Conservation (phyloP, 2,329 filamentous ascomycete genomes). For the Cadophora luteo-olivacea region DNA sequence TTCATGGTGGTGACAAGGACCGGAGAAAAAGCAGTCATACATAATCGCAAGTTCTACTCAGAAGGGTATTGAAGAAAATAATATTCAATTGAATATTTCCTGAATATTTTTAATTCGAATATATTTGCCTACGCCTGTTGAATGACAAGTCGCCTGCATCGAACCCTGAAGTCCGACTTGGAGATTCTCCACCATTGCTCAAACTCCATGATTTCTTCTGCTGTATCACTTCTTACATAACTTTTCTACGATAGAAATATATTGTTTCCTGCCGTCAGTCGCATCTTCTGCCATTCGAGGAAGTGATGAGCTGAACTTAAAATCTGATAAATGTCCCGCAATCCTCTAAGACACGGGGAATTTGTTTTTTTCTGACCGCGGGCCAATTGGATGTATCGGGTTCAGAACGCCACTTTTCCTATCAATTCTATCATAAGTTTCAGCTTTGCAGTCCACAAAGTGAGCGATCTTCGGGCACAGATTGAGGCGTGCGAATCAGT, state of each 20-base stretch:
- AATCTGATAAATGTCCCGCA: conserved; percentile 1
- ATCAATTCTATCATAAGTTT: background rate
- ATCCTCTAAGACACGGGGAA: background rate
- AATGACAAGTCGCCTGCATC: background rate
- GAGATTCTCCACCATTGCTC: background rate
- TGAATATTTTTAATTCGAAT: background rate
- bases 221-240: background rate
- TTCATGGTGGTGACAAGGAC: no score
- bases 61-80: background rate
- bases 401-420: background rate
- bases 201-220: conserved; percentile 5
- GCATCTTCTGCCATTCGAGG: conserved; percentile 12
- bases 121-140: background rate
- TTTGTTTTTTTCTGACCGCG: background rate
- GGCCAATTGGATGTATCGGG: conserved; percentile 8
- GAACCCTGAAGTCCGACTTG: no score
- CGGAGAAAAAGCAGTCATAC: background rate
- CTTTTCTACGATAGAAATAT: background rate
- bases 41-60: background rate
- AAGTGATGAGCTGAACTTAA: conserved; percentile 1
- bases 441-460: background rate
- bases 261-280: background rate
- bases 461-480: background rate
- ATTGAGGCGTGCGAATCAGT: conserved; percentile 1
- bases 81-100: background rate